Conservation (phyloP, 2,329 filamentous ascomycete species). For the Botrytis deweyae region DNA sequence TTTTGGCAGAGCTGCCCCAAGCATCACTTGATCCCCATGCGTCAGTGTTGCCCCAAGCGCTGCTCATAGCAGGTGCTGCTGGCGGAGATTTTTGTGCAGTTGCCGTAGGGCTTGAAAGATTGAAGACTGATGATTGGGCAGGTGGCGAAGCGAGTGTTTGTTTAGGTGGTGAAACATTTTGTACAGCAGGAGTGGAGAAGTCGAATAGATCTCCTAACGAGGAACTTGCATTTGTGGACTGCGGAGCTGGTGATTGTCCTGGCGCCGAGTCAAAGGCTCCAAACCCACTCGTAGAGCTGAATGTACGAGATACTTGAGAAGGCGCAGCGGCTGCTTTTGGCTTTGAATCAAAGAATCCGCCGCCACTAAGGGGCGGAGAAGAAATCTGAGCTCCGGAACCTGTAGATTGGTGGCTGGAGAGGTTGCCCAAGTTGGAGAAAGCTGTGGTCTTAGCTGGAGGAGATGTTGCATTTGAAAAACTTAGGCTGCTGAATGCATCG, state of each 20-base stretch:
- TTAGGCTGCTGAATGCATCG: slow-evolving; percentile 76
- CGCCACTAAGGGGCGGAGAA: slow-evolving; percentile 55
- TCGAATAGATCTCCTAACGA: slow-evolving; percentile 81
- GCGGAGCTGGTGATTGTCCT: slow-evolving; percentile 44
- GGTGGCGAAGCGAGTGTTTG: slow-evolving; percentile 40
- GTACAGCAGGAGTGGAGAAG: slow-evolving; percentile 55
- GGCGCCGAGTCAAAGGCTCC: slow-evolving; percentile 54
- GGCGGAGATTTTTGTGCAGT: slow-evolving; percentile 46
- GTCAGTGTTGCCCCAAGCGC: slow-evolving; percentile 54
- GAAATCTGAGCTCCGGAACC: slow-evolving; percentile 43
- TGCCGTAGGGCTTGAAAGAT: slow-evolving; percentile 61
- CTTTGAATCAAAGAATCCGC: slow-evolving; percentile 79
- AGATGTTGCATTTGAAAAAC: slow-evolving; percentile 52
- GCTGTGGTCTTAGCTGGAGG: slow-evolving; percentile 44
- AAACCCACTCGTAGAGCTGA: slow-evolving; percentile 60
- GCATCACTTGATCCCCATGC: slow-evolving; percentile 83
- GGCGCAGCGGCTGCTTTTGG: slow-evolving; percentile 53
- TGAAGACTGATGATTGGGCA: slow-evolving; percentile 68
- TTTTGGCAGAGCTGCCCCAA: slow-evolving; percentile 65
- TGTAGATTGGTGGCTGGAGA: slow-evolving; percentile 43
- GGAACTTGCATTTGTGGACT: slow-evolving; percentile 42
- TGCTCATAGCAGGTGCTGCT: slow-evolving; percentile 39
- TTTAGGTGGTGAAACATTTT: slow-evolving; percentile 45
- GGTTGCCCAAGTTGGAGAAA: slow-evolving; percentile 50
- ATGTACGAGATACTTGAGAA: slow-evolving; percentile 49